Evolutionary conservation across 1,139 yeast genomes (phyloP).

Genomic region (Pichia sp.): DNA sequence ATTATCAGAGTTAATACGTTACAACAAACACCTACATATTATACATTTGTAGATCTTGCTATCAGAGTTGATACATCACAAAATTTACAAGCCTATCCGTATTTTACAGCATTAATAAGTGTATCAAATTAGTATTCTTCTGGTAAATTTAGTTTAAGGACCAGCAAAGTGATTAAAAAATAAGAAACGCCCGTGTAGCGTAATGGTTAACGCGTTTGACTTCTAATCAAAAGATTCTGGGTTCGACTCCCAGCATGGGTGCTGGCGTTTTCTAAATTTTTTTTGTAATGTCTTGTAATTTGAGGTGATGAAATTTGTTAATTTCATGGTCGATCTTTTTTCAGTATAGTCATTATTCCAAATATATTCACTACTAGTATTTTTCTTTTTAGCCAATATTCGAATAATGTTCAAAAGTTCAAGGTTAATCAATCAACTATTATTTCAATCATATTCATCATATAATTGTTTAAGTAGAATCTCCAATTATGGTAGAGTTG

Average conservation of each 20-base stretch:
- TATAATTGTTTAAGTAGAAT: neutral
- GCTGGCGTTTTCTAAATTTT: constrained; percentile 9
- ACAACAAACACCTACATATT: no score
- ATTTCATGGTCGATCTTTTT: neutral
- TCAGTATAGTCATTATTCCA: no score
- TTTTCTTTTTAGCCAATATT: neutral
- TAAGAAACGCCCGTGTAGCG: constrained; percentile 11
- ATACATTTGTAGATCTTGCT: no score
- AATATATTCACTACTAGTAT: neutral
- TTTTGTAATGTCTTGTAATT: no score
- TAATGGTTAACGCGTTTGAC: constrained; percentile 15
- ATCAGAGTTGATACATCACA: no score
- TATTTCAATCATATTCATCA: neutral
- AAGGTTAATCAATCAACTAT: neutral
- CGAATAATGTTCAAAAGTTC: neutral
- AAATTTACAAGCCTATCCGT: no score
- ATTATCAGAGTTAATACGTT: no score
- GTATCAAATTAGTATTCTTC: no score
- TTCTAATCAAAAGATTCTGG: constrained; percentile 15
- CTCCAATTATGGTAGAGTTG: neutral
- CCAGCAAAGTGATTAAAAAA: no score
- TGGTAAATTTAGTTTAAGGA: no score
- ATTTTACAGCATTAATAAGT: no score
- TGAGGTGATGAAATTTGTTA: no score
- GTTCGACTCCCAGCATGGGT: constrained; percentile 16